Evolutionary conservation across 2,329 filamentous ascomycete genomes (phyloP), one percentile per base, ranked within the genome.

Genomic region (Fusarium secorum): DNA sequence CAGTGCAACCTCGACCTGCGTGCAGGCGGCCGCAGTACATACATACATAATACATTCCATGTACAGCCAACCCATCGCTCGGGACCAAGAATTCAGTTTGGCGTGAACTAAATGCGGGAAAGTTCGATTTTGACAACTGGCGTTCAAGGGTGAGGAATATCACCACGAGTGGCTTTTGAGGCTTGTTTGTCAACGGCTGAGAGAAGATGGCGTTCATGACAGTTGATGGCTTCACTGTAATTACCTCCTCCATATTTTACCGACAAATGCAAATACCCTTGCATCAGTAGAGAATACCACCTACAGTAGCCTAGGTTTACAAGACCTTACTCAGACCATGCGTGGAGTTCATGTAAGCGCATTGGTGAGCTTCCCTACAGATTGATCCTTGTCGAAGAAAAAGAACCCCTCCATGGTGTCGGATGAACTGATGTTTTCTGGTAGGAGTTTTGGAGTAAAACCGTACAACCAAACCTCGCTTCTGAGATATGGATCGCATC

Each of bases 261-360:
- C 51, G 58, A 53, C 7, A 45, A 35, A 32, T 22, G 48, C 26
- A 33, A 33, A 52, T 33, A 68, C 64, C 56, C 56, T 56, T 68
- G 56, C 30, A 63, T 49, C 44, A 56, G 33, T 22, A 51, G 49
- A 68, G 48, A 60, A 66, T 48, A 64, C 55, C 66, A 71, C 44
- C 45, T 55, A 24, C 28, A 33, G 28, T 33, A 42, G 38, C 18
- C 22, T 26, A 35, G 28, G 39, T 35, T 41, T 35, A 36, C 64
- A 61, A 64, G 60, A 33, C 68, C 65, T 66, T 64, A 64, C 61
- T 76, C 70, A 64, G 62, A 59, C 64, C 70, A 76, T 76, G 54
- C 67, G 60, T 75, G 59, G 68, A 74, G 74, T 74, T 72, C 72
- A 75, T 75, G 73, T 75, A 71, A 59, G 62, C 61, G 60, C 55